Evolutionary conservation across 768 basidiomycete genomes (phyloP), one percentile per base, ranked within the genome.

Genomic region (Termitomyces sp.): DNA sequence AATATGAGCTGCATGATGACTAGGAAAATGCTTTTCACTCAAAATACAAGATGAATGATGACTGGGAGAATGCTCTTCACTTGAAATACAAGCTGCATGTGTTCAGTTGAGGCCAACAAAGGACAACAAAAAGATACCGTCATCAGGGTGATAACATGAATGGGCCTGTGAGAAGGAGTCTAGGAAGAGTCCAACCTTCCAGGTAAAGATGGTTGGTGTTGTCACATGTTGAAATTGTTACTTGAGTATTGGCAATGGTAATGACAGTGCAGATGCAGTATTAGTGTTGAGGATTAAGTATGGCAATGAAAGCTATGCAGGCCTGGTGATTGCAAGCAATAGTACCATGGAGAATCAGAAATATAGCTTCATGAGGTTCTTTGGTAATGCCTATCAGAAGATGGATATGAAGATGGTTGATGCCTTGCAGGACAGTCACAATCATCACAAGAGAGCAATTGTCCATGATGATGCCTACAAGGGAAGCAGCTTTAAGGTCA

Each of bases 81-180:
- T n/a, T n/a, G n/a, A n/a, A n/a, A n/a, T n/a, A n/a, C n/a, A n/a
- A n/a, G n/a, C n/a, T n/a, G n/a, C n/a, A n/a, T n/a, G n/a, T 48
- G 63, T 31, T 48, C 48, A 25, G 53, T 62, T 11, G 63, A 61
- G 35, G 62, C 41, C 9, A 63, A 62, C 17, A 57, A 47, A 21
- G 40, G 19, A 31, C 31, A 49, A 37, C 31, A 54, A 25, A 61
- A 54, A 12, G 34, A 35, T 11, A 45, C 29, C 27, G 59, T 46
- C 5, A 63, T 61, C 35, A 64, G 49, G 52, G 64, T 49, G 17
- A 61, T 41, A 17, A 69, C 54, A 27, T 54, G 53, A 14, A 67
- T 63, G 14, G 55, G n/a, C n/a, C n/a, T n/a, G n/a, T n/a, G n/a
- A n/a, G n/a, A n/a, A n/a, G n/a, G n/a, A n/a, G n/a, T n/a, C n/a